Percentiles rank a stretch among this genome's conserved stretches.
These are phyloP conservation scores for Crithidia fasciculata DNA, from an alignment of 208 protist species.

Conservation along the genomic window DNA sequence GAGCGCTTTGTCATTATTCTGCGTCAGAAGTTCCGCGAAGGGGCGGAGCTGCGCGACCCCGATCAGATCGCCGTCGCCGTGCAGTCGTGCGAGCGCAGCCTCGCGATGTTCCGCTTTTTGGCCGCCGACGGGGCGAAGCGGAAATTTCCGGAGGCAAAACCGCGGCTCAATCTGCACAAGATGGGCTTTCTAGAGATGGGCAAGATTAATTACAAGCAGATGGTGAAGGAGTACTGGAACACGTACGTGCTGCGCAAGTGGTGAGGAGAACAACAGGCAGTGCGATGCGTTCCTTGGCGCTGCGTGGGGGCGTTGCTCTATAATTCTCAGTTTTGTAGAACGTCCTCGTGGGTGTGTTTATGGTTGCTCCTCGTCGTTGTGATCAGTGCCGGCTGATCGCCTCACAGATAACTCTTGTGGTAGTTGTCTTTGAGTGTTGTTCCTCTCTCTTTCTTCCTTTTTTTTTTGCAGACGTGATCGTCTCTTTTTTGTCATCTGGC, in stretches of 20 bases:
- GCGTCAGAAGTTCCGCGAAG: slow-evolving; percentile 87
- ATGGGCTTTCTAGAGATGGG: slow-evolving; percentile 90
- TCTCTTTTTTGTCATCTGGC: too few relatives aligned
- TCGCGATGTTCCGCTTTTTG: slow-evolving; percentile 86
- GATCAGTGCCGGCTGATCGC: too few relatives aligned
- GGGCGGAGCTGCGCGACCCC: slow-evolving; percentile 72
- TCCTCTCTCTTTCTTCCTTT: too few relatives aligned
- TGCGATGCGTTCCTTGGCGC: not conserved
- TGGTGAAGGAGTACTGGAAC: slow-evolving; percentile 92
- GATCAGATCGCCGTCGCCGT: slow-evolving; percentile 85
- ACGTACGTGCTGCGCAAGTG: slow-evolving; percentile 87
- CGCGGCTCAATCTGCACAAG: slow-evolving; percentile 84
- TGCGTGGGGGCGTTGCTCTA: not conserved
- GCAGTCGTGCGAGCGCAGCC: slow-evolving; percentile 82
- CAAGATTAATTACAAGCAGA: slow-evolving; percentile 88
- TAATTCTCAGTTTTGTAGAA: too few relatives aligned
- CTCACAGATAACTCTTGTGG: too few relatives aligned
- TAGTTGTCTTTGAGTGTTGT: too few relatives aligned
- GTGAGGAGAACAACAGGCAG: slow-evolving; percentile 37
- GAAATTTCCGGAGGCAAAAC: slow-evolving; percentile 87
- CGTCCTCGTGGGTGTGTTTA: too few relatives aligned
- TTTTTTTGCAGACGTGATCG: too few relatives aligned
- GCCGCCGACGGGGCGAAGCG: slow-evolving; percentile 78
- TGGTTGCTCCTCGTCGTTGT: too few relatives aligned
- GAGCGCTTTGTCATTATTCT: slow-evolving; percentile 89